Conservation (phyloP, 2,329 filamentous ascomycete genomes). For the Elsinoe batatas region DNA sequence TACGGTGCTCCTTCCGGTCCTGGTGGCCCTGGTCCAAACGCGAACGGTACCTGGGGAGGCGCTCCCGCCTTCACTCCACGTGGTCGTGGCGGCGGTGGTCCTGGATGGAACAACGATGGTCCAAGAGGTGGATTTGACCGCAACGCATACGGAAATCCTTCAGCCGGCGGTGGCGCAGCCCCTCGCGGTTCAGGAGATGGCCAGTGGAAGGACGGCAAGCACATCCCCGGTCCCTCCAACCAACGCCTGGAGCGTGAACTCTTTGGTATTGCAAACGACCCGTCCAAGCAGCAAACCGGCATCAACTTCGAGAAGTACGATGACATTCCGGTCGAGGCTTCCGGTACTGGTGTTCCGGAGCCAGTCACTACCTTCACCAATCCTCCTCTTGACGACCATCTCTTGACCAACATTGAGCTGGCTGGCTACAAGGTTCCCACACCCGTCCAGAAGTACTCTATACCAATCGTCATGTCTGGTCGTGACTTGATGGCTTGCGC, state of each 20-base stretch:
- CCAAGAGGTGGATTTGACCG: constrained; percentile 45
- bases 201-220: constrained; percentile 94
- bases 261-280: constrained; percentile 83
- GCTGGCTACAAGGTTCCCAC: constrained; percentile 93
- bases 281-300: constrained; percentile 89
- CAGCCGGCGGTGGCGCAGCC: constrained; percentile 42
- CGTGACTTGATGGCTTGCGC: constrained; percentile 99
- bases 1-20: constrained; percentile 25
- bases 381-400: constrained; percentile 88
- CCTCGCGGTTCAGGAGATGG: constrained; percentile 85
- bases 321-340: constrained; percentile 96
- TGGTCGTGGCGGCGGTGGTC: constrained; percentile 20
- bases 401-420: constrained; percentile 85
- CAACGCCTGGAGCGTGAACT: constrained; percentile 87
- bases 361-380: constrained; percentile 84
- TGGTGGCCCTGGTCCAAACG: constrained; percentile 21
- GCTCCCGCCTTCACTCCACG: constrained; percentile 49
- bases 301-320: constrained; percentile 99
- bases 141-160: constrained; percentile 51
- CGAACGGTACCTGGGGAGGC: constrained; percentile 42
- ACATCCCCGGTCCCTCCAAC: constrained; percentile 82
- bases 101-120: constrained; percentile 30
- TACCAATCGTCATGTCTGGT: constrained; percentile 95
- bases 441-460: constrained; percentile 98
- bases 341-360: constrained; percentile 85